Percentiles rank a stretch among this genome's conserved stretches.
Evolutionary conservation across 1,139 yeast species (phyloP).

Genomic region (Taphrina confusa): DNA sequence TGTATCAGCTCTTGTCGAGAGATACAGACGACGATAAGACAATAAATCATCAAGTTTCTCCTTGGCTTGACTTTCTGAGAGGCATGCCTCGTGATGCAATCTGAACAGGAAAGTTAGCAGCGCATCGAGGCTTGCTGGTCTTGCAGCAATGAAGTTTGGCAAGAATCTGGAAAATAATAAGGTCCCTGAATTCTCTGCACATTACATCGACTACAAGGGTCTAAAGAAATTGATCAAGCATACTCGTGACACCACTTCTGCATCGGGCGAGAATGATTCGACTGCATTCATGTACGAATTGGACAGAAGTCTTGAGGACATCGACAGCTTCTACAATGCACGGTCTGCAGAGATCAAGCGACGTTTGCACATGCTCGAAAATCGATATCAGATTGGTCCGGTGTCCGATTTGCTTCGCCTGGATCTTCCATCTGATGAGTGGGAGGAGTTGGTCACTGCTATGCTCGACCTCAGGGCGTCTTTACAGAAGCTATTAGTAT

Average conservation of each 20-base stretch:
- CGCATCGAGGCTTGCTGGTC: too few relatives aligned
- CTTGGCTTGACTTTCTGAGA: too few relatives aligned
- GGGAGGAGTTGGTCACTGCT: slow-evolving; percentile 66
- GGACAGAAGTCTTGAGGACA: slow-evolving; percentile 79
- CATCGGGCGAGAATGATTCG: slow-evolving; percentile 43
- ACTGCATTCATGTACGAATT: slow-evolving; percentile 69
- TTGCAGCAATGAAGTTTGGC: slow-evolving; percentile 27
- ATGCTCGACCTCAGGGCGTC: slow-evolving; percentile 75
- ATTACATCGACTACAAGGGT: slow-evolving; percentile 81
- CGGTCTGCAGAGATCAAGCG: slow-evolving; percentile 74
- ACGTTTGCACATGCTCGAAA: slow-evolving; percentile 54
- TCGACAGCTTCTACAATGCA: slow-evolving; percentile 72
- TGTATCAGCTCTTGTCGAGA: too few relatives aligned
- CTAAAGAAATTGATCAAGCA: slow-evolving; percentile 75
- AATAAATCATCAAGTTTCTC: too few relatives aligned
- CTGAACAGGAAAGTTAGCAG: too few relatives aligned
- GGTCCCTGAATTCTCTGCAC: slow-evolving; percentile 44
- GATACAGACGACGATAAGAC: too few relatives aligned
- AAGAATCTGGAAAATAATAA: slow-evolving; percentile 28
- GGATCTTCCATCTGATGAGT: slow-evolving; percentile 39
- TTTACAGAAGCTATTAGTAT: slow-evolving; percentile 66
- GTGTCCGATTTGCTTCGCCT: slow-evolving; percentile 37
- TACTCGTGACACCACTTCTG: slow-evolving; percentile 41
- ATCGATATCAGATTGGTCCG: slow-evolving; percentile 43
- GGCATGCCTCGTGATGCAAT: too few relatives aligned